Evolutionary conservation across 2,329 filamentous ascomycete genomes (phyloP).

Genomic region (Talaromyces amestolkiae): DNA sequence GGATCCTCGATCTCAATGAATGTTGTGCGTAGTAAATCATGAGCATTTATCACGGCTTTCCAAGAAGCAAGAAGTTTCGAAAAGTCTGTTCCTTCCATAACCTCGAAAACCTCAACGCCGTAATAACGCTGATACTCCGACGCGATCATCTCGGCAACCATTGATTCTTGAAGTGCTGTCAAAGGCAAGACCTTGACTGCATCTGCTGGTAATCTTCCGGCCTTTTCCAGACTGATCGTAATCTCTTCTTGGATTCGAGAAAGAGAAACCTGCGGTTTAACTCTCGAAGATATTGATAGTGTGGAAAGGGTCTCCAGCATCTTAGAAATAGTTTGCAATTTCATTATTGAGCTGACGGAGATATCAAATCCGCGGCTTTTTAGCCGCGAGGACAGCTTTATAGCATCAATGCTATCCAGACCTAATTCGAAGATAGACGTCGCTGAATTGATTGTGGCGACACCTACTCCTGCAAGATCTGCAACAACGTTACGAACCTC

Average conservation of each 20-base stretch:
- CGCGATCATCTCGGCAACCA: constrained; percentile 76
- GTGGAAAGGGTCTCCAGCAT: constrained; percentile 47
- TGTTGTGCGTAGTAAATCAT: constrained; percentile 71
- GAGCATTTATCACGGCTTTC: constrained; percentile 55
- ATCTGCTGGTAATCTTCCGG: constrained; percentile 37
- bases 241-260: constrained; percentile 33
- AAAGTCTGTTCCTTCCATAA: constrained; percentile 57
- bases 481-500: constrained; percentile 63
- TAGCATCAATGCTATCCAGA: constrained; percentile 87
- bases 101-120: constrained; percentile 73
- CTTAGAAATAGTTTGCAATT: constrained; percentile 62
- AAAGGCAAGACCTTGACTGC: constrained; percentile 66
- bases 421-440: constrained; percentile 77
- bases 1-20: constrained; percentile 68
- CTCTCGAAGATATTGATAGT: constrained; percentile 27
- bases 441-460: constrained; percentile 53
- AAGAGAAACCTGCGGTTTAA: constrained; percentile 22
- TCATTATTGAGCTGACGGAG: constrained; percentile 75
- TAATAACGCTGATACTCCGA: constrained; percentile 76
- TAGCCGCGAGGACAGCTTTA: constrained; percentile 74
- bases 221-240: constrained; percentile 36
- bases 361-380: constrained; percentile 60
- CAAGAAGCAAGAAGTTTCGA: constrained; percentile 61
- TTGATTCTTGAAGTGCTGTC: constrained; percentile 81
- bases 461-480: constrained; percentile 55